Percentiles rank a stretch among this genome's conserved stretches.
phyloP scores from a whole-genome alignment of 805 yeast species.

The Suhomyces emberorum region DNA sequence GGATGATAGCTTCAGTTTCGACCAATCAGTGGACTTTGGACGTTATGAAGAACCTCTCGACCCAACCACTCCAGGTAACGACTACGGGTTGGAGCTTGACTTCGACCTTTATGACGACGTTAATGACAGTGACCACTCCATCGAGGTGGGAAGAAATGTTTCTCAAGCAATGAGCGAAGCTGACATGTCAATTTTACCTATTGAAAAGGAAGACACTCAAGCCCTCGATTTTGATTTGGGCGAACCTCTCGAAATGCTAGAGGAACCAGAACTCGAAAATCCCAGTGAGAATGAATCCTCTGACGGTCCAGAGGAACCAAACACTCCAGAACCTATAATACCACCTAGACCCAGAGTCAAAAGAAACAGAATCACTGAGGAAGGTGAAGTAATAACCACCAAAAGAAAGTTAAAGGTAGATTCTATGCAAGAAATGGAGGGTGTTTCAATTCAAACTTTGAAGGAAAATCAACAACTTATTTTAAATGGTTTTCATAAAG shows the following conservation, averaged over 20 bases:
- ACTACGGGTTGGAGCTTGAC: slow-evolving; percentile 29
- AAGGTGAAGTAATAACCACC: slow-evolving; percentile 45
- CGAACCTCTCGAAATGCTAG: slow-evolving; percentile 40
- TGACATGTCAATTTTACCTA: slow-evolving; percentile 22
- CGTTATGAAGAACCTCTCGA: slow-evolving; percentile 41
- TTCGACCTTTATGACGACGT: slow-evolving; percentile 27
- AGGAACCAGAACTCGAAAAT: slow-evolving; percentile 13
- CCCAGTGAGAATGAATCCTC: slow-evolving; percentile 5
- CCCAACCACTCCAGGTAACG: slow-evolving; percentile 21
- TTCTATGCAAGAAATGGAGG: slow-evolving; percentile 42
- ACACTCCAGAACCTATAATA: slow-evolving; percentile 23
- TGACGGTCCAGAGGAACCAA: slow-evolving; percentile 20
- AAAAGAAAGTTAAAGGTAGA: slow-evolving; percentile 49
- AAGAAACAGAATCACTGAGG: slow-evolving; percentile 33
- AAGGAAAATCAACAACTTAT: slow-evolving; percentile 26
- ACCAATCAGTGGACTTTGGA: slow-evolving; percentile 66
- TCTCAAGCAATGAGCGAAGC: slow-evolving; percentile 16
- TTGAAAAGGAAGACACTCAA: slow-evolving; percentile 16
- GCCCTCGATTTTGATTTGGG: slow-evolving; percentile 34
- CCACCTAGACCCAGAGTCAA: slow-evolving; percentile 23
- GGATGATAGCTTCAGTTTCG: slow-evolving; percentile 39
- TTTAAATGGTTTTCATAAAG: slow-evolving; percentile 15
- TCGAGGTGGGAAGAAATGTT: slow-evolving; percentile 53
- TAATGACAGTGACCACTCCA: slow-evolving; percentile 43
- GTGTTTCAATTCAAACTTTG: slow-evolving; percentile 34